Evolutionary conservation across 2,329 filamentous ascomycete species (phyloP).

Genomic region (Phialemoniopsis sp.): DNA sequence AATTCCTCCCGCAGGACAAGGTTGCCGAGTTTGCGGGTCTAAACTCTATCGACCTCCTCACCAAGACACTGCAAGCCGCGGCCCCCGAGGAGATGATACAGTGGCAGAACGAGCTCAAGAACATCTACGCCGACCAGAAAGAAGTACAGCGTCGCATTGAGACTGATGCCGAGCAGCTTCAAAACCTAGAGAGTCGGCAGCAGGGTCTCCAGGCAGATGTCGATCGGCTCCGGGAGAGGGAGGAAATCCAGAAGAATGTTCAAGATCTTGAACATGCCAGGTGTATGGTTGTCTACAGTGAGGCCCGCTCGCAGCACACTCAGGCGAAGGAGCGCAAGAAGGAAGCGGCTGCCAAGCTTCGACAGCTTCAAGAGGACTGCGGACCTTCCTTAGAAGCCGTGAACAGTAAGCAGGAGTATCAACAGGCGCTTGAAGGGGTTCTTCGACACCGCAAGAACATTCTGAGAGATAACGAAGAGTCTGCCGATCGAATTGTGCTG

Average conservation of each 20-base stretch:
- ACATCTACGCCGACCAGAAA: constrained; percentile 66
- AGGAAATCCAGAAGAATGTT: constrained; percentile 61
- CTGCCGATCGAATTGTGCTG: constrained; percentile 37
- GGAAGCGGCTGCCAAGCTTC: constrained; percentile 51
- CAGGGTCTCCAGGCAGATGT: constrained; percentile 74
- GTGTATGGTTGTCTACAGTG: constrained; percentile 61
- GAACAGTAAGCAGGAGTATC: constrained; percentile 67
- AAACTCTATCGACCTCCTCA: constrained; percentile 74
- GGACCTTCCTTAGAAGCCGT: constrained; percentile 68
- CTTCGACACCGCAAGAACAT: constrained; percentile 49
- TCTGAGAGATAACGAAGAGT: constrained; percentile 49
- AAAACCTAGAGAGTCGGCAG: constrained; percentile 69
- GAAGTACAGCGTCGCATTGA: constrained; percentile 53
- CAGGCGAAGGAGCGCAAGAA: constrained; percentile 53
- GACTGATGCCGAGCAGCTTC: constrained; percentile 58
- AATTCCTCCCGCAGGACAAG: constrained; percentile 93
- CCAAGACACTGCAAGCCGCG: constrained; percentile 84
- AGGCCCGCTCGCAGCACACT: constrained; percentile 41
- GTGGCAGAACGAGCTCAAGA: constrained; percentile 73
- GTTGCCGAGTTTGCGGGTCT: constrained; percentile 90
- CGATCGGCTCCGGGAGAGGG: constrained; percentile 73
- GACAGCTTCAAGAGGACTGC: constrained; percentile 50
- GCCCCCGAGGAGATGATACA: constrained; percentile 75
- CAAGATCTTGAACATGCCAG: constrained; percentile 61
- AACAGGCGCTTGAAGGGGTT: constrained; percentile 48